Evolutionary conservation across 371 early-diverging fungal species (phyloP).

Genomic region (Quaeritorhiza haematococci): DNA sequence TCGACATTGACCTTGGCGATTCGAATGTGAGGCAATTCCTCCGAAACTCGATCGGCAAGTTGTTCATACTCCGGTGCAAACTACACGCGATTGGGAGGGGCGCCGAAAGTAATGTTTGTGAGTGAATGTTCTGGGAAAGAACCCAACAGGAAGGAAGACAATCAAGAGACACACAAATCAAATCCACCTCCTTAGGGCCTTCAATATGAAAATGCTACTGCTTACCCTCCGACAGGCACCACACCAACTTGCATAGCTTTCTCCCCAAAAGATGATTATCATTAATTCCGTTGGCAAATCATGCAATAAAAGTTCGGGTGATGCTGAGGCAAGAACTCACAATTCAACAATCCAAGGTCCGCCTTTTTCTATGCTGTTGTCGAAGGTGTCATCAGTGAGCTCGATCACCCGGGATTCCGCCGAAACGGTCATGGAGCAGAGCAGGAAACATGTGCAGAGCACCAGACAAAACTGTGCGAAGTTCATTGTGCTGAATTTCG

Average conservation of each 20-base stretch:
- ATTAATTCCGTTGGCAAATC: background rate
- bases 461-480: no score
- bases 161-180: no score
- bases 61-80: background rate
- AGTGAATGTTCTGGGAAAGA: no score
- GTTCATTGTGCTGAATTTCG: no score
- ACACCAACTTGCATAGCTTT: slow-evolving; percentile 2
- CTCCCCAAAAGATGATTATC: background rate
- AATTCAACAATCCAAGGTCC: slow-evolving; percentile 1
- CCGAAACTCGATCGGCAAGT: background rate
- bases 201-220: background rate
- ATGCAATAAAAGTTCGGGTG: background rate
- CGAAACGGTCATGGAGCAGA: no score
- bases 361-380: background rate
- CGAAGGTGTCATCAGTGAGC: background rate
- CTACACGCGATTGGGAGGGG: background rate
- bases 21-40: background rate
- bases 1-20: background rate
- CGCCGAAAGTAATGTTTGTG: no score
- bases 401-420: no score
- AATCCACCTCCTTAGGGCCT: no score
- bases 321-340: background rate
- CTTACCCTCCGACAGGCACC: background rate
- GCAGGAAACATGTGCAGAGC: no score
- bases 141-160: no score